Evolutionary conservation across 129 eudicot species (phyloP), one percentile per base, ranked within the genome.

Genomic region (Helianthus tuberosus): DNA sequence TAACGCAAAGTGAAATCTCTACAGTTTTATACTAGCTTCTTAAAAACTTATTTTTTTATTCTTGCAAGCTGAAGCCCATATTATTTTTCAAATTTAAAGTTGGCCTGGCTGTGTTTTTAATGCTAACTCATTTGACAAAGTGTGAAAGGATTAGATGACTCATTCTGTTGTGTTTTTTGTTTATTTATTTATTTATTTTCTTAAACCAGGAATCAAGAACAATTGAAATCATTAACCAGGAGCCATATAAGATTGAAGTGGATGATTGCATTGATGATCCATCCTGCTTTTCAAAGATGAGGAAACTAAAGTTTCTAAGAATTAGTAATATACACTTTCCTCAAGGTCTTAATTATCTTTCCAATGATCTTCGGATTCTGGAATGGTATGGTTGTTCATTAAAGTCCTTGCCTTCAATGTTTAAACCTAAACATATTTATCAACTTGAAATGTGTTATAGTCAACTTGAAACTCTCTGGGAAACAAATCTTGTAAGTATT

Each of bases 321-420:
- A 71, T 71, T 10, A 54, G 65, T 6, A 71, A 71, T 55, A 14
- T 73, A 60, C 60, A 27, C 70, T 73, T 73, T 49, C 46, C 7
- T 9, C 6, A 61, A 13, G 77, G 77, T 46, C 77, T 73, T 50
- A 5, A 16, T 61, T 62, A 61, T 29, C 77, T 73, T 61, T 73
- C 77, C 48, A 73, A 73, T 48, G 77, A 73, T 61, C 69, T 73
- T 14, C 47, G 70, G 49, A 62, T 73, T 73, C 36, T 73, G 11
- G 77, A 73, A 23, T 73, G 77, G 77, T 29, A 43, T 13, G 59
- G 59, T 14, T 73, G 77, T 60, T 60, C 69, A 61, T 73, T 73
- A 38, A 46, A 61, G 70, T 61, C 70, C 16, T 61, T 73, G 47
- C 77, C 77, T 25, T 63, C 61, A 47, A 46, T 10, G 20, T 71